phyloP scores from a whole-genome alignment of 2,329 filamentous ascomycete genomes.

The Xylaria sp. region DNA sequence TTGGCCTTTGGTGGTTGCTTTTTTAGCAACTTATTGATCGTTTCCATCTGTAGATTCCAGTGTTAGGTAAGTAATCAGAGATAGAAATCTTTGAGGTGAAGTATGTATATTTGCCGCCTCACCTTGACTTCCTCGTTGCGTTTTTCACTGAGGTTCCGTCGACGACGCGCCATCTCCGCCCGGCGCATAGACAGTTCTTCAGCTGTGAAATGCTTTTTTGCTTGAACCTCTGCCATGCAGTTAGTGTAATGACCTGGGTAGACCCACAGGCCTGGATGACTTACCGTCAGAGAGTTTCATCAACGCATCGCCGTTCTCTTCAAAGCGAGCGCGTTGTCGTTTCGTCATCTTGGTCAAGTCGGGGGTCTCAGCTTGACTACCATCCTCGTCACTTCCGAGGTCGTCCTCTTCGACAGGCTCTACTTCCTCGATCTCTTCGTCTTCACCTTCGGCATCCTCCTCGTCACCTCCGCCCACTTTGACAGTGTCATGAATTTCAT shows the following conservation, averaged over 20 bases:
- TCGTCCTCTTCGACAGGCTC: constrained; percentile 53
- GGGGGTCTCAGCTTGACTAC: constrained; percentile 61
- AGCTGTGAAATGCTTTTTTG: constrained; percentile 69
- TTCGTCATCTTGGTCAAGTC: constrained; percentile 70
- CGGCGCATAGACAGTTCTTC: constrained; percentile 71
- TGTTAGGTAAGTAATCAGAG: constrained; percentile 22
- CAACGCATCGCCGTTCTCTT: constrained; percentile 60
- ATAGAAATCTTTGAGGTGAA: neutral
- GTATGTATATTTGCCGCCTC: constrained; percentile 37
- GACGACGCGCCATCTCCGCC: constrained; percentile 69
- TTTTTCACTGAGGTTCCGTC: constrained; percentile 72
- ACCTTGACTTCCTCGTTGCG: constrained; percentile 73
- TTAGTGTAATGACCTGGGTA: neutral
- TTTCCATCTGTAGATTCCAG: constrained; percentile 73
- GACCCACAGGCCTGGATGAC: constrained; percentile 36
- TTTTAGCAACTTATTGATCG: constrained; percentile 88
- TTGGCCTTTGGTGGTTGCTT: constrained; percentile 83
- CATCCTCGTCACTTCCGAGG: constrained; percentile 57
- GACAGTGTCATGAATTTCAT: constrained; percentile 59
- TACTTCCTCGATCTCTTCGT: constrained; percentile 58
- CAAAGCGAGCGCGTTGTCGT: constrained; percentile 68
- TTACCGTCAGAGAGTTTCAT: constrained; percentile 70
- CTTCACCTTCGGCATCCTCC: constrained; percentile 55
- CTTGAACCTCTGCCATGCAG: constrained; percentile 65
- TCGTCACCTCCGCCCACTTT: constrained; percentile 53